These are phyloP conservation scores for Bruguiera gymnorhiza DNA, from an alignment of 345 rosid species.

Conservation along the genomic window DNA sequence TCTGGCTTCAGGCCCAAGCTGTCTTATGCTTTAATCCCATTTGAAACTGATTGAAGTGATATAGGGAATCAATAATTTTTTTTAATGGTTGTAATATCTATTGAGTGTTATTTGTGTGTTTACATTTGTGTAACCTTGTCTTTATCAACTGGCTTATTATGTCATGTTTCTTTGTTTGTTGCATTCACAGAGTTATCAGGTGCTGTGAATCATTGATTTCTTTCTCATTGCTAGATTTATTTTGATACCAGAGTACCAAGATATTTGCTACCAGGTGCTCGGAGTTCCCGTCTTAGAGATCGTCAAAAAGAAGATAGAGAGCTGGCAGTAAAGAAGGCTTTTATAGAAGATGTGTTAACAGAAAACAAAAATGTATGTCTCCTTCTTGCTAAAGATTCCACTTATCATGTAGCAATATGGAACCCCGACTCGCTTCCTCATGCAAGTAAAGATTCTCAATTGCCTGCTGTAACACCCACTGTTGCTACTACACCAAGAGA, in stretches of 20 bases:
- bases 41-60: too few species aligned
- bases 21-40: too few species aligned
- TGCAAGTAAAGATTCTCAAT: slow-evolving; percentile 45
- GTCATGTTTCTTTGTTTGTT: slow-evolving; percentile 2
- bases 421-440: slow-evolving; percentile 76
- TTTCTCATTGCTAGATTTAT: slow-evolving; percentile 21
- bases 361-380: slow-evolving; percentile 58
- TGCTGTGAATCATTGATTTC: slow-evolving; percentile 1
- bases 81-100: not conserved
- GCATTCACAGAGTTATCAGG: not conserved
- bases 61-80: not conserved
- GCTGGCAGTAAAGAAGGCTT: slow-evolving; percentile 81
- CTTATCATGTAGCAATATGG: slow-evolving; percentile 60
- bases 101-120: not conserved
- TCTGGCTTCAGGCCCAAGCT: too few species aligned
- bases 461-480: slow-evolving; percentile 29
- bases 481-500: slow-evolving; percentile 30
- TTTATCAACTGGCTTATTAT: not conserved
- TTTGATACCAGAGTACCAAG: slow-evolving; percentile 76
- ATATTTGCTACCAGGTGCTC: slow-evolving; percentile 89
- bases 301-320: slow-evolving; percentile 91
- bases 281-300: slow-evolving; percentile 92
- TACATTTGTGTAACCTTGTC: not conserved
- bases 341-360: slow-evolving; percentile 72
- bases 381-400: slow-evolving; percentile 54